Evolutionary conservation across 345 rosid species (phyloP), one percentile per base, ranked within the genome.

Genomic region (Brassica nigra): DNA sequence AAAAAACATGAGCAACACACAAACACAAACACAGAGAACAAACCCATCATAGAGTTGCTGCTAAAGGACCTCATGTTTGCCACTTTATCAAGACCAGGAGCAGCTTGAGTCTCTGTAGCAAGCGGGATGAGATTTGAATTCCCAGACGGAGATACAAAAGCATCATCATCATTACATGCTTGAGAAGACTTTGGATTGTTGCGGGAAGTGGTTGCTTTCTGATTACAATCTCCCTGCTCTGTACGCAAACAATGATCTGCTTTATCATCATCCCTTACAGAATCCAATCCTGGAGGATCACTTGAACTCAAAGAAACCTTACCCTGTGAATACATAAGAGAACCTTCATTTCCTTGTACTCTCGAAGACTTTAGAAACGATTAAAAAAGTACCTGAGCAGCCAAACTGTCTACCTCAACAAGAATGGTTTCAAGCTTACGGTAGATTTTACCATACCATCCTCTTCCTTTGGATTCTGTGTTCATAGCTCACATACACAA

Each of bases 351-450:
- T 37, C 30, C 71, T 31, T 65, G 9, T 54, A 16, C 27, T 37
- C 67, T 29, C 18, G 18, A 7, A 49, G 55, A 49, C 18, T 14
- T 14, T 49, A 14, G 18, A 5, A 14, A 5, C 15, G 0, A 49
- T 16, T 5, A 47, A 11, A 11, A 11, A 12, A 20, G 73, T 70
- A 81, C 80, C 74, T 81, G 80, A 59, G 80, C 77, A 83, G 86
- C 84, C 57, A 88, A 84, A 80, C 49, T 83, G 78, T 93, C 98
- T 70, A 89, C 86, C 81, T 89, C 93, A 18, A 84, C 85, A 83
- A 88, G 84, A 65, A 93, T 82, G 0, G 88, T 85, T 85, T 91
- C 98, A n/a, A 90, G 80, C 80, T 87, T 93, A 81, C 87, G 89
- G 81, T 80, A 88, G 75, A 93, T 68, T 80, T 86, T 81, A 52